Conservation (phyloP, 495 filamentous ascomycete genomes). For the Margaritispora aquatica region DNA sequence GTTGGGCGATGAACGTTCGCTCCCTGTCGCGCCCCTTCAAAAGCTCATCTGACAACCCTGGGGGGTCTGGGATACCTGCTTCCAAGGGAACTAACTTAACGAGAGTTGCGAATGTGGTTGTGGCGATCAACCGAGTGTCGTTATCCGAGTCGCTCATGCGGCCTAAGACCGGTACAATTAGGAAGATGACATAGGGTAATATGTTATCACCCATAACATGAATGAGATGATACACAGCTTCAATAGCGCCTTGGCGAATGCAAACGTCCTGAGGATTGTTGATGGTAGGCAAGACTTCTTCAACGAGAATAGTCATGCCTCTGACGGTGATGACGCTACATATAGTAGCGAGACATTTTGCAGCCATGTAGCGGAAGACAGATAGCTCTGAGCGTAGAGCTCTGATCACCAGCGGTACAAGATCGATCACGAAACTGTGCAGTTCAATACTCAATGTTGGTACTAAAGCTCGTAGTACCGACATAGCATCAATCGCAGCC, state of each 20-base stretch:
- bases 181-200: slow-evolving; percentile 95
- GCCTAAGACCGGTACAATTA: slow-evolving; percentile 95
- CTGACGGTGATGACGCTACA: slow-evolving; percentile 93
- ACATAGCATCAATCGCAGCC: slow-evolving; percentile 88
- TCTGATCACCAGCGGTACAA: slow-evolving; percentile 82
- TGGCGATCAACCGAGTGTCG: slow-evolving; percentile 88
- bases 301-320: slow-evolving; percentile 92
- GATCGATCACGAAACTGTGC: slow-evolving; percentile 66
- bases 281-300: slow-evolving; percentile 85
- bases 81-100: slow-evolving; percentile 99
- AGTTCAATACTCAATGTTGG: slow-evolving; percentile 73
- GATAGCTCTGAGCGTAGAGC: slow-evolving; percentile 81
- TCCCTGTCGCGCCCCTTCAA: slow-evolving; percentile 87
- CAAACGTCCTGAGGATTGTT: slow-evolving; percentile 80
- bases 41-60: slow-evolving; percentile 81
- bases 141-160: slow-evolving; percentile 99
- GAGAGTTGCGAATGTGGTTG: slow-evolving; percentile 92
- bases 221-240: slow-evolving; percentile 91
- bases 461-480: slow-evolving; percentile 81
- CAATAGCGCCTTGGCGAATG: slow-evolving; percentile 86
- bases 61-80: slow-evolving; percentile 94
- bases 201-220: slow-evolving; percentile 97
- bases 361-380: slow-evolving; percentile 91
- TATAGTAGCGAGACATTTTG: slow-evolving; percentile 94
- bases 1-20: slow-evolving; percentile 92